Conservation (phyloP, 345 rosid species). For the Viola odorata region DNA sequence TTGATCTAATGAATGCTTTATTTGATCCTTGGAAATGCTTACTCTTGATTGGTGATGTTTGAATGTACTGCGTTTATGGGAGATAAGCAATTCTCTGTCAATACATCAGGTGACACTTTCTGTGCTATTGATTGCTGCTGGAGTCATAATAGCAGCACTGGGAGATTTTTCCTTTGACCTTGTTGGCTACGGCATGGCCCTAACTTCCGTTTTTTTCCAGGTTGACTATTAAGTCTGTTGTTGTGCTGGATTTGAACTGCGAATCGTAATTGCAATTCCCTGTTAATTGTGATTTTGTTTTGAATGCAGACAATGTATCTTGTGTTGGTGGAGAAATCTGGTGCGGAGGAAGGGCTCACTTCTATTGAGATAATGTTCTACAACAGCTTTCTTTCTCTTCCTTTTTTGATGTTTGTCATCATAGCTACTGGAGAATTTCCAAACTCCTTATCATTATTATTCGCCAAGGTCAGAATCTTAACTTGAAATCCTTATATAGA, state of each 20-base stretch:
- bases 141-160: slow-evolving; percentile 80
- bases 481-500: slow-evolving; percentile 2
- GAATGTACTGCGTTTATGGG: not conserved
- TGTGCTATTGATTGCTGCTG: slow-evolving; percentile 75
- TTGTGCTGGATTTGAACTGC: not conserved
- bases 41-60: not conserved
- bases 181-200: slow-evolving; percentile 83
- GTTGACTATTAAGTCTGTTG: slow-evolving; percentile 17
- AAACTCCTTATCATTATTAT: slow-evolving; percentile 53
- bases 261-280: slow-evolving; percentile 5
- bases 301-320: slow-evolving; percentile 92
- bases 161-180: slow-evolving; percentile 96
- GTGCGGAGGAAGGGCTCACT: slow-evolving; percentile 94
- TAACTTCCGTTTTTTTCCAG: slow-evolving; percentile 92
- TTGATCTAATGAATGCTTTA: no score
- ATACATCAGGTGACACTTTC: slow-evolving; percentile 73
- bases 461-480: slow-evolving; percentile 70
- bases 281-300: slow-evolving; percentile 10
- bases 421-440: slow-evolving; percentile 85
- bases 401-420: slow-evolving; percentile 72
- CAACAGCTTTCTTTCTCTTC: slow-evolving; percentile 90
- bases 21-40: slow-evolving; percentile 2
- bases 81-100: slow-evolving; percentile 14
- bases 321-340: slow-evolving; percentile 89
- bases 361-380: slow-evolving; percentile 92